Percentiles rank a stretch among this genome's conserved stretches.
These are phyloP conservation scores for Paracorniculantispora psalliotae DNA, from an alignment of 2,329 filamentous ascomycete species.

Conservation along the genomic window DNA sequence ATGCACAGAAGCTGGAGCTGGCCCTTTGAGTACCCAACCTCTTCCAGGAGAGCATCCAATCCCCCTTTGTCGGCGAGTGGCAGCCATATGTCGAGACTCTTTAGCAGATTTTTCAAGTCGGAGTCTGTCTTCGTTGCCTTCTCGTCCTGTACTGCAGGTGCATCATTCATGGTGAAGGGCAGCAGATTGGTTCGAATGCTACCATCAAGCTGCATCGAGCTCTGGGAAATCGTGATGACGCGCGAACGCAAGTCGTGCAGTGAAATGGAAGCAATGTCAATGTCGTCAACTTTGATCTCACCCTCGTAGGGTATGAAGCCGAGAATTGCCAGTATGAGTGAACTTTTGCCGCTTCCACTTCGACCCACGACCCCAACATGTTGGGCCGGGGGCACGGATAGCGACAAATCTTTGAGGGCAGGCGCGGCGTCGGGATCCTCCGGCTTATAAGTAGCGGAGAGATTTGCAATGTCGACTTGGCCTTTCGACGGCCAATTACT, in stretches of 20 bases:
- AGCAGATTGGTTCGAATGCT: conserved; percentile 1
- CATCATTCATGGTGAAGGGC: not conserved
- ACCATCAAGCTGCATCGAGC: conserved; percentile 16
- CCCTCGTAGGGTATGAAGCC: not conserved
- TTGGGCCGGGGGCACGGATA: not conserved
- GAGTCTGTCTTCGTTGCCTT: not conserved
- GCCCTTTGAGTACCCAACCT: not conserved
- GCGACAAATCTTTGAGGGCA: not conserved
- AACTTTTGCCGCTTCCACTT: not conserved
- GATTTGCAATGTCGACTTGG: not conserved
- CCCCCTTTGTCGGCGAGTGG: not conserved
- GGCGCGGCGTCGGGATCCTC: not conserved
- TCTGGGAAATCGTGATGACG: conserved; percentile 19
- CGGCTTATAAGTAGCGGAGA: not conserved
- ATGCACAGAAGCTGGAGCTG: not conserved
- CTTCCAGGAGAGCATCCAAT: not conserved
- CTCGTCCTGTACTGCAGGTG: not conserved
- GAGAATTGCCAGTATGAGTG: not conserved
- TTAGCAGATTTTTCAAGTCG: not conserved
- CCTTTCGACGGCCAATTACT: not conserved
- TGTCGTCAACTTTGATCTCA: not conserved
- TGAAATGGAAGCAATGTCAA: not conserved
- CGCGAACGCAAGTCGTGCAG: not conserved
- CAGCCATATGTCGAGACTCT: not conserved
- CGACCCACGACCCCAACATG: not conserved